A percentile compares a stretch with the other conserved stretches of the same genome.
Evolutionary conservation across 768 basidiomycete species (phyloP).

Genomic region (Melanogaster broomeanus): DNA sequence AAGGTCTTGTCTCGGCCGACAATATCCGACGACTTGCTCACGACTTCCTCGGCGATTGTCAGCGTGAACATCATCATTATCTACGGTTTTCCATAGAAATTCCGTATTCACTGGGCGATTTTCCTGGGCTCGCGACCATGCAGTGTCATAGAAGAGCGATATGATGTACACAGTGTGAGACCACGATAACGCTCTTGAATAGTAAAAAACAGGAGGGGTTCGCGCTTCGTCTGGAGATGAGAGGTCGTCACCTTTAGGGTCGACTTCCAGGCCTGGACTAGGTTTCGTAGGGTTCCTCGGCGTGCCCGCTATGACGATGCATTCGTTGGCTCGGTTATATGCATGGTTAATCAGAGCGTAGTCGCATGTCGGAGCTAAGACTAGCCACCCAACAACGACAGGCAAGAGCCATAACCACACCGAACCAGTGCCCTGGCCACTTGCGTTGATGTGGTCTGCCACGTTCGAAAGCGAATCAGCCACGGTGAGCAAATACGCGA

Average conservation of each 20-base stretch:
- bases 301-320: neutral
- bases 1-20: constrained; percentile 5
- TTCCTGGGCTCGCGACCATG: constrained; percentile 6
- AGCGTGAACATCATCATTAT: constrained; percentile 1
- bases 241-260: neutral
- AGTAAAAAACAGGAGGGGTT: constrained; percentile 28
- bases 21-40: constrained; percentile 22
- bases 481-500: constrained; percentile 38
- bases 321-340: constrained; percentile 15
- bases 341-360: constrained; percentile 26
- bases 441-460: constrained; percentile 25
- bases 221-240: constrained; percentile 24
- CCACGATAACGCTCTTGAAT: constrained; percentile 25
- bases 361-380: constrained; percentile 43
- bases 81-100: neutral
- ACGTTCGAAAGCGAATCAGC: constrained; percentile 17
- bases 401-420: constrained; percentile 49
- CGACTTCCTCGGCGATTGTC: constrained; percentile 18
- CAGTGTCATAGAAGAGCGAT: constrained; percentile 18
- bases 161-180: constrained; percentile 12
- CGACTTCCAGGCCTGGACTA: constrained; percentile 19
- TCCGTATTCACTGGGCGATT: constrained; percentile 2
- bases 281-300: neutral
- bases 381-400: constrained; percentile 42
- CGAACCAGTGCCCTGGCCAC: constrained; percentile 40